phyloP scores from a whole-genome alignment of 805 yeast species.

The Teunomyces pallodes region DNA sequence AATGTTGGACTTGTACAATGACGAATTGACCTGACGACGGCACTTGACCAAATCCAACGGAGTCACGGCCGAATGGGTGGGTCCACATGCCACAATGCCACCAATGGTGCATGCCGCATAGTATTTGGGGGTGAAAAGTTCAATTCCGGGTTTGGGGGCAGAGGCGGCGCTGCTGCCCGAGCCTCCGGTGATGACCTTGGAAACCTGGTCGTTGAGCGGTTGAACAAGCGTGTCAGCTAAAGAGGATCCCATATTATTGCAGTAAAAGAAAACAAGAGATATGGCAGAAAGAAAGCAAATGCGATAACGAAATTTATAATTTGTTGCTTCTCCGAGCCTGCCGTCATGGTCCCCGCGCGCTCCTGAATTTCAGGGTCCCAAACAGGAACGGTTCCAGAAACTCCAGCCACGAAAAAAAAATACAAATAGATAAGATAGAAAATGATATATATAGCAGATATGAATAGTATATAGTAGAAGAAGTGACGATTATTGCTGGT shows the following conservation, averaged over 20 bases:
- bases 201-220: constrained; percentile 28
- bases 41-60: constrained; percentile 93
- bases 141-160: constrained; percentile 31
- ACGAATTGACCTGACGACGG: constrained; percentile 82
- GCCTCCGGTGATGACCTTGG: constrained; percentile 9
- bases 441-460: too few species aligned
- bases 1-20: constrained; percentile 68
- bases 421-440: too few species aligned
- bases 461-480: too few species aligned
- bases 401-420: not conserved
- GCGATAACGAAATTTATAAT: not conserved
- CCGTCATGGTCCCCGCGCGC: not conserved
- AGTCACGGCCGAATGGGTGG: constrained; percentile 90
- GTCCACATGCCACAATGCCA: constrained; percentile 89
- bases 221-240: constrained; percentile 31
- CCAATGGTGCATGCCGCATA: constrained; percentile 74
- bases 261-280: not conserved
- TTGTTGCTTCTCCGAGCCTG: not conserved
- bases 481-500: too few species aligned
- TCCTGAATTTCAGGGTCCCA: not conserved
- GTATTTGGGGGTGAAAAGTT: constrained; percentile 59
- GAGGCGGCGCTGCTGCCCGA: constrained; percentile 3
- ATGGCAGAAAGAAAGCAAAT: not conserved
- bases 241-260: constrained; percentile 5
- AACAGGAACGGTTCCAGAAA: not conserved